These are phyloP conservation scores for Achaetomium macrosporum DNA, from an alignment of 2,329 filamentous ascomycete genomes.

Conservation along the genomic window DNA sequence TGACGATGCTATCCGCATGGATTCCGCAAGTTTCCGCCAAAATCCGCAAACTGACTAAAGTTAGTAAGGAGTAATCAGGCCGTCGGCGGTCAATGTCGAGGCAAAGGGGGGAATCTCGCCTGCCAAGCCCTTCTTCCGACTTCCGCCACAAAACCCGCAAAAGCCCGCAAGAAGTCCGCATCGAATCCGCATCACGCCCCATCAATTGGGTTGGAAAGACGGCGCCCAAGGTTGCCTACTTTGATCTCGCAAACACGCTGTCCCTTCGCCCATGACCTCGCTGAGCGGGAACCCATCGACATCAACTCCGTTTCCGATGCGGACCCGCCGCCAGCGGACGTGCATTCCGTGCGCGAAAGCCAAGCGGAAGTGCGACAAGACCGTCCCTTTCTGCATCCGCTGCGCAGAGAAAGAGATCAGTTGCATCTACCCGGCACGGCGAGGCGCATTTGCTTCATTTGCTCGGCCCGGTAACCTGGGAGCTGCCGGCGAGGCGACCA, in stretches of 20 bases:
- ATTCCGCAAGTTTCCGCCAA: not conserved
- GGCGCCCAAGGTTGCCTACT: not conserved
- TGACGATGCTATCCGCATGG: too few species aligned
- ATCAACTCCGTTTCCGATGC: not conserved
- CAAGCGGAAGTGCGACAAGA: not conserved
- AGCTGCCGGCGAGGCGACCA: not conserved
- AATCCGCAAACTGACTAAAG: not conserved
- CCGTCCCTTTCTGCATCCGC: not conserved
- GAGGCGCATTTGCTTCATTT: too few species aligned
- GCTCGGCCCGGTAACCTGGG: not conserved
- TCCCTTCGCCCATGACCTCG: not conserved
- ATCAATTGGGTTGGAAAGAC: too few species aligned
- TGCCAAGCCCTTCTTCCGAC: too few species aligned
- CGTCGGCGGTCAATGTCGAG: not conserved
- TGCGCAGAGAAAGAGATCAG: not conserved
- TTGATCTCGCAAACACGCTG: not conserved
- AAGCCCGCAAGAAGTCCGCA: too few species aligned
- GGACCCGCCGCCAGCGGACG: not conserved
- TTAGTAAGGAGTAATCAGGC: not conserved
- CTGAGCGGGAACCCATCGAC: not conserved
- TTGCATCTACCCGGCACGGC: not conserved
- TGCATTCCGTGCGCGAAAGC: not conserved
- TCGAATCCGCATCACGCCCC: too few species aligned
- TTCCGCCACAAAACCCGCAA: too few species aligned
- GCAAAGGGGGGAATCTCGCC: not conserved